Evolutionary conservation across 2,329 filamentous ascomycete genomes (phyloP).

Genomic region (Simplicillium aogashimaense): DNA sequence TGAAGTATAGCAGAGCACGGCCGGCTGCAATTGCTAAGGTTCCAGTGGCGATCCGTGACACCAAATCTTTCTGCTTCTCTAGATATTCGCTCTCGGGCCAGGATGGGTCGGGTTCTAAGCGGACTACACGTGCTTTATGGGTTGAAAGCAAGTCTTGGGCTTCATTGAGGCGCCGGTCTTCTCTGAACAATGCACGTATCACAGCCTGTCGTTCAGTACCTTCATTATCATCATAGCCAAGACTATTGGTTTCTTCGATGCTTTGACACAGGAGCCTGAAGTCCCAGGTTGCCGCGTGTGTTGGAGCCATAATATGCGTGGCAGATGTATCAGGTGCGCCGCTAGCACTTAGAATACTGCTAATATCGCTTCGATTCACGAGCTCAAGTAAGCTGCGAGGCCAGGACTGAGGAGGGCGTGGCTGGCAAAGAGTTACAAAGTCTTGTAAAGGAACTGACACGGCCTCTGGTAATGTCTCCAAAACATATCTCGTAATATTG

Average conservation of each 20-base stretch:
- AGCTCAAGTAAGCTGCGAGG: constrained; percentile 59
- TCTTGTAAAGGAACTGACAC: constrained; percentile 75
- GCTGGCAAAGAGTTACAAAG: constrained; percentile 73
- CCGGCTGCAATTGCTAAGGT: constrained; percentile 85
- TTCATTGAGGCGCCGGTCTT: constrained; percentile 83
- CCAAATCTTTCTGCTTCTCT: constrained; percentile 85
- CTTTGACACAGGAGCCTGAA: constrained; percentile 67
- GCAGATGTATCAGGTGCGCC: constrained; percentile 15
- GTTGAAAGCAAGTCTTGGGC: constrained; percentile 80
- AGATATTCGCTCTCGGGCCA: constrained; percentile 83
- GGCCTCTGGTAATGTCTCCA: constrained; percentile 79
- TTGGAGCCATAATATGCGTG: constrained; percentile 36
- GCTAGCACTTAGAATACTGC: constrained; percentile 45
- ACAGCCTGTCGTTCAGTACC: constrained; percentile 77
- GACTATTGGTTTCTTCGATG: constrained; percentile 47
- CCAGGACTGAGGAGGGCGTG: constrained; percentile 73
- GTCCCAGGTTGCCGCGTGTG: constrained; percentile 62
- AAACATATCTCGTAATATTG: constrained; percentile 53
- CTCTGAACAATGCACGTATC: constrained; percentile 78
- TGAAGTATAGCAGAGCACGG: constrained; percentile 79
- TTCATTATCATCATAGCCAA: constrained; percentile 65
- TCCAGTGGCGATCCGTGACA: constrained; percentile 74
- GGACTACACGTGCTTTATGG: constrained; percentile 67
- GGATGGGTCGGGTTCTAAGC: constrained; percentile 61
- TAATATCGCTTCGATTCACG: constrained; percentile 74